Conservation (phyloP, 2,329 filamentous ascomycete species). For the Calonectria henricotiae region DNA sequence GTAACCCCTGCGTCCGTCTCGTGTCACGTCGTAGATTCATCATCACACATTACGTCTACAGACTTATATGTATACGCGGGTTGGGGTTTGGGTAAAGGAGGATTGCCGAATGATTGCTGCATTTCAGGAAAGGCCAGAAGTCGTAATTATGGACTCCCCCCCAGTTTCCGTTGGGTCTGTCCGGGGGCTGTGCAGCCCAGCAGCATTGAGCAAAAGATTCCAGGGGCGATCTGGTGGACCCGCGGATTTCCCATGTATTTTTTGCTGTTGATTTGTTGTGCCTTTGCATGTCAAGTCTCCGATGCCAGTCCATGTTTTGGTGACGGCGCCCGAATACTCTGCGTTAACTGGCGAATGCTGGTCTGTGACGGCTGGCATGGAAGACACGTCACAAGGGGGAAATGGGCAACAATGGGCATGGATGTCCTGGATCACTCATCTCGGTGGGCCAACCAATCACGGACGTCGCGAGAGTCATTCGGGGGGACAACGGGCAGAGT, state of each 20-base stretch:
- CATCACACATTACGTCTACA: constrained; percentile 4
- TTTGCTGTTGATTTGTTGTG: background rate
- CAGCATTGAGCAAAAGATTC: constrained; percentile 8
- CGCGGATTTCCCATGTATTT: constrained; percentile 19
- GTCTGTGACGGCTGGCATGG: constrained; percentile 27
- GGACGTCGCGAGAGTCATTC: constrained; percentile 45
- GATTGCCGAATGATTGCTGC: constrained; percentile 10
- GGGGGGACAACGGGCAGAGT: background rate
- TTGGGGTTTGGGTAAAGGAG: background rate
- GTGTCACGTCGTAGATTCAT: background rate
- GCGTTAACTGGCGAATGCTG: constrained; percentile 31
- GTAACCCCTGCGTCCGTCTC: constrained; percentile 5
- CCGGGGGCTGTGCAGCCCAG: constrained; percentile 35
- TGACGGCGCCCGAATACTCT: background rate
- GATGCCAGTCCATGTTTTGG: background rate
- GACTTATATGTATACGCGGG: background rate
- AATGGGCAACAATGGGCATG: constrained; percentile 2
- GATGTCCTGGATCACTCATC: constrained; percentile 30
- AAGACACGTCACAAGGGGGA: constrained; percentile 48
- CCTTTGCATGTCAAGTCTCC: background rate
- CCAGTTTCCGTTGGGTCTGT: constrained; percentile 17
- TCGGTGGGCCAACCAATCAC: constrained; percentile 43
- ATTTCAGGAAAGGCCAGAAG: constrained; percentile 6
- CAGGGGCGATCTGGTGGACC: constrained; percentile 34
- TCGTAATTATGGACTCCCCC: constrained; percentile 3